phyloP scores from a whole-genome alignment of 2,329 filamentous ascomycete genomes.

The Colletotrichum coccodes region DNA sequence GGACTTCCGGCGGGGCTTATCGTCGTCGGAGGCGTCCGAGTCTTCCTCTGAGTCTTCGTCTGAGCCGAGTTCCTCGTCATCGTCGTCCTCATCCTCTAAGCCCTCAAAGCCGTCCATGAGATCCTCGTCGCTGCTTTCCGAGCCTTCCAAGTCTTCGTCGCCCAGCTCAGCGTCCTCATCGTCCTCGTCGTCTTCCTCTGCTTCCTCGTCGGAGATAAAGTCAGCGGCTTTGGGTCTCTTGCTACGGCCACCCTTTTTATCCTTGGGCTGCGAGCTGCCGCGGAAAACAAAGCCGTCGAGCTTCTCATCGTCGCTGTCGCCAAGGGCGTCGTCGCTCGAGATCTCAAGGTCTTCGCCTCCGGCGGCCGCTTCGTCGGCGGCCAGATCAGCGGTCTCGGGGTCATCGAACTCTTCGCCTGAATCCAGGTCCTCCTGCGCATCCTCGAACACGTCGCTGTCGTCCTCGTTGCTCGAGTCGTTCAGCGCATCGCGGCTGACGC shows the following conservation, averaged over 20 bases:
- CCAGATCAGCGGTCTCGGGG: conserved; percentile 64
- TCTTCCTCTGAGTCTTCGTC: conserved; percentile 48
- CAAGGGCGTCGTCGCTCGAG: conserved; percentile 77
- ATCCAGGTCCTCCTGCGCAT: conserved; percentile 45
- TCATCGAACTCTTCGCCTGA: conserved; percentile 63
- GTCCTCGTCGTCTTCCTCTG: conserved; percentile 48
- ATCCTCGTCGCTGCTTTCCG: conserved; percentile 41
- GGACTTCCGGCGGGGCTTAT: conserved; percentile 17
- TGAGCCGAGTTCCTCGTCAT: conserved; percentile 46
- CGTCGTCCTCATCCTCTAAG: conserved; percentile 39
- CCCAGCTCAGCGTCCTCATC: conserved; percentile 44
- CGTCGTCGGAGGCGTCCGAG: conserved; percentile 39
- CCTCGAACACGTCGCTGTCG: conserved; percentile 59
- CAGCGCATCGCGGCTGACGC: conserved; percentile 76
- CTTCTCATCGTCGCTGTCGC: conserved; percentile 83
- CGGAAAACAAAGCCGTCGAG: conserved; percentile 79
- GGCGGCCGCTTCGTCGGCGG: conserved; percentile 55
- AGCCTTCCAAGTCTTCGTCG: conserved; percentile 44
- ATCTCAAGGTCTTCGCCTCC: conserved; percentile 69
- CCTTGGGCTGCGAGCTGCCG: conserved; percentile 64
- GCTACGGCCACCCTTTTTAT: conserved; percentile 36
- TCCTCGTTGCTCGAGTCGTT: conserved; percentile 49
- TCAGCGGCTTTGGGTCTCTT: conserved; percentile 64
- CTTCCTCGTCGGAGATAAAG: conserved; percentile 62
- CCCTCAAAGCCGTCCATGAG: conserved; percentile 36